These are phyloP conservation scores for Eimeria falciformis DNA, from an alignment of 169 alveolate species.

Conservation along the genomic window DNA sequence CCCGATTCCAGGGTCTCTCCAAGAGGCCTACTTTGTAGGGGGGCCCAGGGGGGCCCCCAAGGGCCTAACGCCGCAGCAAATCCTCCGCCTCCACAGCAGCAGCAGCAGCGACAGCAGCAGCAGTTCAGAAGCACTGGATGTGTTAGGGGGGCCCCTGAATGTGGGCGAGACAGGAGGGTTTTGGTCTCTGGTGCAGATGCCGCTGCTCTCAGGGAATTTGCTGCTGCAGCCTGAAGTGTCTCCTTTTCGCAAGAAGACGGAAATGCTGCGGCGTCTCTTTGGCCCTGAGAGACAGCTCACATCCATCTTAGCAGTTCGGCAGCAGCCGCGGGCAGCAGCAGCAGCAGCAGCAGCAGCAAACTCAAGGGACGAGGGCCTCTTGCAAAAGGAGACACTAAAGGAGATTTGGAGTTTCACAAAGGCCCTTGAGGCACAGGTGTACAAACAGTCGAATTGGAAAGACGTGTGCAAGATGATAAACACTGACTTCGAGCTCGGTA, in stretches of 20 bases:
- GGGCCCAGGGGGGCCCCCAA: not conserved
- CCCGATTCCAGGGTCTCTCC: not conserved
- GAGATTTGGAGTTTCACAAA: constrained; percentile 19
- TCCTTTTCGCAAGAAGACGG: constrained; percentile 2
- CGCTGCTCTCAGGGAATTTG: constrained; percentile 20
- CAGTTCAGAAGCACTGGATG: constrained; percentile 11
- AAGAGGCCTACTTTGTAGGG: not conserved
- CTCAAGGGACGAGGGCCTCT: constrained; percentile 10
- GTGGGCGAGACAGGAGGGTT: not conserved
- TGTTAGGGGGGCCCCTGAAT: not conserved
- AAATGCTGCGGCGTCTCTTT: not conserved
- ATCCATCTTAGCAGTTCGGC: not conserved
- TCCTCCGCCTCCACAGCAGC: not conserved
- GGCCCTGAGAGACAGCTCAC: constrained; percentile 36
- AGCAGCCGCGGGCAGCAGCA: not conserved
- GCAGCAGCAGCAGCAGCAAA: not conserved
- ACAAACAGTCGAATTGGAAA: not conserved
- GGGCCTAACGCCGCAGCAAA: not conserved
- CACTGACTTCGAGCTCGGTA: constrained; percentile 22
- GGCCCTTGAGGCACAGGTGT: not conserved
- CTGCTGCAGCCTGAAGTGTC: constrained; percentile 40
- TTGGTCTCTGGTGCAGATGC: constrained; percentile 29
- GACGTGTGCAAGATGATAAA: constrained; percentile 1
- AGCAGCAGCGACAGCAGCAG: constrained; percentile 31
- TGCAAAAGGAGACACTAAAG: not conserved